phyloP scores from a whole-genome alignment of 208 protist species.

The Trichomonas vaginalis region DNA sequence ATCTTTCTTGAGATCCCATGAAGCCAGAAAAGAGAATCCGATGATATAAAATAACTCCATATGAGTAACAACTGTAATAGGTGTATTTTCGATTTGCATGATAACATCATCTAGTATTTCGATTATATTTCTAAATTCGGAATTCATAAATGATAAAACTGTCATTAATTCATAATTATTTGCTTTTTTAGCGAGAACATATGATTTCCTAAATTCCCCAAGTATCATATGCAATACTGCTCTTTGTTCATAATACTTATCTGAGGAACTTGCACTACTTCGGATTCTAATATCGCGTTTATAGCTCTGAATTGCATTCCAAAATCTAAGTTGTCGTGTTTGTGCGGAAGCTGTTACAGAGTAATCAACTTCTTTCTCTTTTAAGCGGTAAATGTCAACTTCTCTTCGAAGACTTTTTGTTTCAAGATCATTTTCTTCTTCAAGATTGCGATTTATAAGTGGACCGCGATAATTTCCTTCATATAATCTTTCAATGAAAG shows the following conservation, averaged over 20 bases:
- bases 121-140: not conserved
- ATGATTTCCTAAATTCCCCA: not conserved
- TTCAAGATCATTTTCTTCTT: not conserved
- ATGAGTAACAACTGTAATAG: not conserved
- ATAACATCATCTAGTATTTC: not conserved
- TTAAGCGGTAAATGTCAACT: not conserved
- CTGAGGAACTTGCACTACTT: not conserved
- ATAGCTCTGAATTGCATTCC: not conserved
- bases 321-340: not conserved
- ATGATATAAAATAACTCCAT: not conserved
- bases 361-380: not conserved
- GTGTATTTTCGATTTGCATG: not conserved
- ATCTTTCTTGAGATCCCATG: not conserved
- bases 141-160: not conserved
- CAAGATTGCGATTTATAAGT: not conserved
- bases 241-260: not conserved
- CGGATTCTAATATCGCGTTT: not conserved
- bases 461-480: not conserved
- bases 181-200: not conserved
- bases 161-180: not conserved
- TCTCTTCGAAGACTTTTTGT: not conserved
- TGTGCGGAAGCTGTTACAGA: not conserved
- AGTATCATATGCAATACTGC: not conserved
- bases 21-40: not conserved
- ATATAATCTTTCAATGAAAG: not conserved